phyloP scores from a whole-genome alignment of 257 asterid species.

The Rubia yunnanensis region DNA sequence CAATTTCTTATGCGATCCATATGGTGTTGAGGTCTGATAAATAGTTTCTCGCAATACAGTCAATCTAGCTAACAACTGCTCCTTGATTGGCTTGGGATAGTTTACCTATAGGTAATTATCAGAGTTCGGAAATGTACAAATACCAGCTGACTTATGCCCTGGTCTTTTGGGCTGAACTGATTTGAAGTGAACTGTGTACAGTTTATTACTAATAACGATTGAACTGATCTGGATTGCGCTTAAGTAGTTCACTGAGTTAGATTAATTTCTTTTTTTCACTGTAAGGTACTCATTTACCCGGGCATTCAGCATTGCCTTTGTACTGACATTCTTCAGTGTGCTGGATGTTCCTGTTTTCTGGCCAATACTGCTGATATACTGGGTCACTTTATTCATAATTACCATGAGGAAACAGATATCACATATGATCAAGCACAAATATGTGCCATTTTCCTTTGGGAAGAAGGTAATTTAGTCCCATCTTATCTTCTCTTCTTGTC shows the following conservation, averaged over 20 bases:
- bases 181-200: too few species aligned
- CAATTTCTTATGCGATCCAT: too few species aligned
- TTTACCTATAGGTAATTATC: too few species aligned
- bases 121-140: too few species aligned
- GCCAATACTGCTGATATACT: constrained; percentile 2
- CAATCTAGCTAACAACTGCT: too few species aligned
- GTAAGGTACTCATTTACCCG: constrained; percentile 2
- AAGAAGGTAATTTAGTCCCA: background rate
- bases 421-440: constrained; percentile 4
- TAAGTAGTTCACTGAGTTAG: background rate
- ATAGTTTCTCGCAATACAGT: too few species aligned
- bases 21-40: too few species aligned
- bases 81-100: too few species aligned
- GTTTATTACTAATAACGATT: too few species aligned
- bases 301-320: background rate
- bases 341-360: constrained; percentile 5
- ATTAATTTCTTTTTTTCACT: background rate
- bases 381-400: background rate
- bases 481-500: background rate
- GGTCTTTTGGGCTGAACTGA: too few species aligned
- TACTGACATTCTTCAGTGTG: background rate
- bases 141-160: too few species aligned
- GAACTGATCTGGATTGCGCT: too few species aligned
- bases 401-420: constrained; percentile 5
- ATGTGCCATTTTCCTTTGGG: constrained; percentile 1